Percentiles rank a stretch among this genome's conserved stretches.
phyloP scores from a whole-genome alignment of 2,329 filamentous ascomycete genomes.

The Colletotrichum godetiae region DNA sequence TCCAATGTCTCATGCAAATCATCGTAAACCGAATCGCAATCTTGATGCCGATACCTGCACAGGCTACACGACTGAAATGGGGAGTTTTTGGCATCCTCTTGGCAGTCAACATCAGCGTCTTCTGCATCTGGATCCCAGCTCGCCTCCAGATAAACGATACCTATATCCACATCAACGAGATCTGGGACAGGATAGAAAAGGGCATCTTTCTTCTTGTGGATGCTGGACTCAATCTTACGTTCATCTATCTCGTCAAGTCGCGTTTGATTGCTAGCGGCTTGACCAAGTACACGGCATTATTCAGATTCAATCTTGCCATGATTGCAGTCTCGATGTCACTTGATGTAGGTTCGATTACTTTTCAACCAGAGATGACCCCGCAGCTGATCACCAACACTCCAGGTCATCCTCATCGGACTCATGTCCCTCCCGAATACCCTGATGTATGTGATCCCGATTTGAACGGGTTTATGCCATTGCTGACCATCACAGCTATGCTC shows the following conservation, averaged over 20 bases:
- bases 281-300: conserved; percentile 58
- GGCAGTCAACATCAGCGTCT: conserved; percentile 60
- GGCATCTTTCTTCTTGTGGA: conserved; percentile 59
- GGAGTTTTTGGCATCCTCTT: conserved; percentile 53
- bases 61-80: conserved; percentile 55
- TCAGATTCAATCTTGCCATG: conserved; percentile 45
- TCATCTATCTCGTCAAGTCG: conserved; percentile 54
- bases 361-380: too few species aligned
- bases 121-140: conserved; percentile 62
- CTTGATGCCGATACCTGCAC: conserved; percentile 51
- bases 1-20: conserved; percentile 59
- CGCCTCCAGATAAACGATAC: conserved; percentile 51
- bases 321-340: conserved; percentile 41
- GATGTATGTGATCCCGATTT: conserved; percentile 36
- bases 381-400: neutral
- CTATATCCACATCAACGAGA: conserved; percentile 55
- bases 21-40: conserved; percentile 63
- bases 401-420: conserved; percentile 38
- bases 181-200: conserved; percentile 64
- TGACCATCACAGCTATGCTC: conserved; percentile 38
- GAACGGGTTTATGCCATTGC: neutral
- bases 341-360: conserved; percentile 37
- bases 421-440: conserved; percentile 42
- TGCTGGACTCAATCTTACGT: conserved; percentile 58
- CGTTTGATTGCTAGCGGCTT: conserved; percentile 59